phyloP scores from a whole-genome alignment of 148 eudicot species.

The Arctostaphylos glauca region DNA sequence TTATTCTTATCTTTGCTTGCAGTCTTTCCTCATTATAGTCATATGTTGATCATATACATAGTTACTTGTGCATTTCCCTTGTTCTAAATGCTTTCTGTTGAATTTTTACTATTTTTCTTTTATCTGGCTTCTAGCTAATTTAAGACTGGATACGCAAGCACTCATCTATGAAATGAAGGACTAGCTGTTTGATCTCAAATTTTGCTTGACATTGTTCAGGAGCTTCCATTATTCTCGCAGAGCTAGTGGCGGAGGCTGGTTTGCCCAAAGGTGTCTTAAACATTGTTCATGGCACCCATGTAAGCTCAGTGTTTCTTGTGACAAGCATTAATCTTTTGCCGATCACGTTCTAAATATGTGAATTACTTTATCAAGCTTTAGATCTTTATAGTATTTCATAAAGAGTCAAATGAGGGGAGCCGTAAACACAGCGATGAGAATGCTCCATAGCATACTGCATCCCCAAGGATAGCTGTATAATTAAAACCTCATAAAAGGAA shows the following conservation, averaged over 20 bases:
- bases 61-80: neutral
- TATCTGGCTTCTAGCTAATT: neutral
- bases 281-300: conserved; percentile 66
- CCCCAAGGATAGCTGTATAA: neutral
- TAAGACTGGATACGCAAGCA: neutral
- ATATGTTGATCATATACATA: neutral
- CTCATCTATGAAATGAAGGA: neutral
- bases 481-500: neutral
- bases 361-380: neutral
- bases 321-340: neutral
- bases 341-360: neutral
- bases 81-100: conserved; percentile 3
- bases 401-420: neutral
- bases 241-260: conserved; percentile 68
- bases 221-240: conserved; percentile 57
- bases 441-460: neutral
- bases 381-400: neutral
- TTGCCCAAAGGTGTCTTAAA: conserved; percentile 76
- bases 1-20: neutral
- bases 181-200: neutral
- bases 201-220: conserved; percentile 32
- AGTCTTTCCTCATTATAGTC: neutral
- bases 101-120: neutral
- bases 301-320: conserved; percentile 30
- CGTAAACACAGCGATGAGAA: neutral